A percentile compares a stretch with the other conserved stretches of the same genome.
Conservation (phyloP, 805 yeast genomes). For the Diddensiella transvaalensis region DNA sequence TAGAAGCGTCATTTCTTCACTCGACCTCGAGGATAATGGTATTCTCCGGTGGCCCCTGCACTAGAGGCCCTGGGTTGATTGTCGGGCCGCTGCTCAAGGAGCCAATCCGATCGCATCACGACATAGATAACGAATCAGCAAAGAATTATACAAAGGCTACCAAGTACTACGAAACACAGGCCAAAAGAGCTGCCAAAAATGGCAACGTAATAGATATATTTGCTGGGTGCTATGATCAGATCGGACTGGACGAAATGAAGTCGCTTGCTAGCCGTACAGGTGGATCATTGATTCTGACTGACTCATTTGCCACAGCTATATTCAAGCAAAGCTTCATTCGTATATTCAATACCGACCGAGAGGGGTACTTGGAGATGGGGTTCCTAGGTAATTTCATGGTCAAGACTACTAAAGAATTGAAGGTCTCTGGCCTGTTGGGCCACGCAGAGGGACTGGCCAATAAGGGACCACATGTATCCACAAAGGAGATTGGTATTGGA, state of each 20-base stretch:
- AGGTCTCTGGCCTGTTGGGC: conserved; percentile 84
- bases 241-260: conserved; percentile 92
- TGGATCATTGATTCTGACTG: conserved; percentile 80
- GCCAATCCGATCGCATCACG: conserved; percentile 91
- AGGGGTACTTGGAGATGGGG: conserved; percentile 76
- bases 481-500: conserved; percentile 78
- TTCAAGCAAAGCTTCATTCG: conserved; percentile 87
- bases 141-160: conserved; percentile 82
- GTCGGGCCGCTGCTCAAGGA: conserved; percentile 82
- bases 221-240: conserved; percentile 95
- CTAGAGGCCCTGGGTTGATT: conserved; percentile 81
- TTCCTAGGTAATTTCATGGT: conserved; percentile 79
- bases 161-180: conserved; percentile 70
- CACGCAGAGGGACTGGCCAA: conserved; percentile 67
- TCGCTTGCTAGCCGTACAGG: conserved; percentile 78
- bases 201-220: conserved; percentile 86
- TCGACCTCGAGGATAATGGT: conserved; percentile 78
- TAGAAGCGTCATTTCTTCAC: conserved; percentile 68
- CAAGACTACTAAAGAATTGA: conserved; percentile 75
- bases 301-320: conserved; percentile 90
- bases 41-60: conserved; percentile 87
- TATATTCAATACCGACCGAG: conserved; percentile 73
- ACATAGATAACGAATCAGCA: conserved; percentile 82
- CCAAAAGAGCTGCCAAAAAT: conserved; percentile 62
- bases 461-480: conserved; percentile 67